A percentile compares a stretch with the other conserved stretches of the same genome.
Conservation (phyloP, 495 filamentous ascomycete genomes). For the Tuber microsphaerosporum region DNA sequence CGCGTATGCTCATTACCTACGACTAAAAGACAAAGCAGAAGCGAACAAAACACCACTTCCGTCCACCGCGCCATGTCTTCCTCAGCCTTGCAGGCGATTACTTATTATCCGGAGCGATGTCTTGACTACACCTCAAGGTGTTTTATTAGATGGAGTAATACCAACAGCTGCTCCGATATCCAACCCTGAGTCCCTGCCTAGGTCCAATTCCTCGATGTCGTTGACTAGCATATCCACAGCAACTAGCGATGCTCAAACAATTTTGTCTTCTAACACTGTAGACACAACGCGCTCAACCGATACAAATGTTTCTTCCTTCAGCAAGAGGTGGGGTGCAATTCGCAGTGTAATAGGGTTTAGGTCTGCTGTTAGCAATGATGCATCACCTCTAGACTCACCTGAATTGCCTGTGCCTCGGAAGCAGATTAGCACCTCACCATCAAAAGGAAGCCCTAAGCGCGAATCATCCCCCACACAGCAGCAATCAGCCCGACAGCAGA, state of each 20-base stretch:
- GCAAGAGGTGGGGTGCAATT: constrained; percentile 35
- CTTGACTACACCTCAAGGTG: constrained; percentile 50
- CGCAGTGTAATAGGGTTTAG: constrained; percentile 35
- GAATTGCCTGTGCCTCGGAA: constrained; percentile 28
- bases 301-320: constrained; percentile 18
- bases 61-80: constrained; percentile 75
- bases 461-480: constrained; percentile 27
- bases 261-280: constrained; percentile 10
- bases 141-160: constrained; percentile 42
- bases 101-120: constrained; percentile 86
- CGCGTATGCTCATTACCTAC: constrained; percentile 73
- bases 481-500: constrained; percentile 48
- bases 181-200: constrained; percentile 25
- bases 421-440: constrained; percentile 43
- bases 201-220: constrained; percentile 18
- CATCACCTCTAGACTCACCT: constrained; percentile 36
- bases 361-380: constrained; percentile 33
- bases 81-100: constrained; percentile 82
- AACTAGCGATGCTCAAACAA: constrained; percentile 33
- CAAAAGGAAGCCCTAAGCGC: constrained; percentile 33
- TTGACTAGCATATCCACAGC: constrained; percentile 23
- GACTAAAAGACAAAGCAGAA: constrained; percentile 59
- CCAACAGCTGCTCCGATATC: constrained; percentile 45
- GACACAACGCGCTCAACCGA: constrained; percentile 20
- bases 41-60: constrained; percentile 51